Evolutionary conservation across 192 early-diverging fungal species (phyloP).

Genomic region (Ramicandelaber brevisporus): DNA sequence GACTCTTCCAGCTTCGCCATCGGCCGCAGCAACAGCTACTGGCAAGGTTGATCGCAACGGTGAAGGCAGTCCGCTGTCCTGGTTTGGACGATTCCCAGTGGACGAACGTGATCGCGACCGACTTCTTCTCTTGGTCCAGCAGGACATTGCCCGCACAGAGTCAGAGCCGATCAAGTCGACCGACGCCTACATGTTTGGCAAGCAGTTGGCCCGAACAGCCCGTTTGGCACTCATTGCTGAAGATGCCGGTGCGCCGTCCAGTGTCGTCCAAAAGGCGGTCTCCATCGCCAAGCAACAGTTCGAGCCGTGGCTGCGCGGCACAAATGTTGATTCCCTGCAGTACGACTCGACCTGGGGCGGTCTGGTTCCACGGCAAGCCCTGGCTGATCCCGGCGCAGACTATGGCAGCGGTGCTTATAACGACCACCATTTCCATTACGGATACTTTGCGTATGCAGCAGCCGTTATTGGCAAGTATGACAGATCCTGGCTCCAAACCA

Average conservation of each 20-base stretch:
- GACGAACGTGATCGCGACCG: slow-evolving; percentile 1
- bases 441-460: slow-evolving; percentile 22
- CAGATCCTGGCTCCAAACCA: slow-evolving; percentile 7
- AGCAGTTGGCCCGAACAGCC: slow-evolving; percentile 14
- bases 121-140: no score
- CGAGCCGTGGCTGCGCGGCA: slow-evolving; percentile 6
- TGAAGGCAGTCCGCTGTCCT: slow-evolving; percentile 13
- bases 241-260: slow-evolving; percentile 11
- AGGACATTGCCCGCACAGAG: slow-evolving; percentile 6
- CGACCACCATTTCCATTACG: slow-evolving; percentile 31
- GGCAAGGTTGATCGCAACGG: no score
- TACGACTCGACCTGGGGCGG: slow-evolving; percentile 22
- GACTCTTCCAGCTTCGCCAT: no score
- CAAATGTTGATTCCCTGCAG: slow-evolving; percentile 7
- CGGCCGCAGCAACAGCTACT: no score
- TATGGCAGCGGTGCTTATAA: slow-evolving; percentile 25
- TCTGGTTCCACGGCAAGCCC: slow-evolving; percentile 7
- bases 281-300: slow-evolving; percentile 1
- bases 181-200: slow-evolving; percentile 25
- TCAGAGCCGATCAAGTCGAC: slow-evolving; percentile 10
- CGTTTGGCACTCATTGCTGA: slow-evolving; percentile 23
- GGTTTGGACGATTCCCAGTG: slow-evolving; percentile 7
- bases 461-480: slow-evolving; percentile 13
- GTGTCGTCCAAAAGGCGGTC: background rate
- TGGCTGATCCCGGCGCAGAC: slow-evolving; percentile 10